These are phyloP conservation scores for Letharia columbiana DNA, from an alignment of 495 filamentous ascomycete genomes.

Conservation along the genomic window DNA sequence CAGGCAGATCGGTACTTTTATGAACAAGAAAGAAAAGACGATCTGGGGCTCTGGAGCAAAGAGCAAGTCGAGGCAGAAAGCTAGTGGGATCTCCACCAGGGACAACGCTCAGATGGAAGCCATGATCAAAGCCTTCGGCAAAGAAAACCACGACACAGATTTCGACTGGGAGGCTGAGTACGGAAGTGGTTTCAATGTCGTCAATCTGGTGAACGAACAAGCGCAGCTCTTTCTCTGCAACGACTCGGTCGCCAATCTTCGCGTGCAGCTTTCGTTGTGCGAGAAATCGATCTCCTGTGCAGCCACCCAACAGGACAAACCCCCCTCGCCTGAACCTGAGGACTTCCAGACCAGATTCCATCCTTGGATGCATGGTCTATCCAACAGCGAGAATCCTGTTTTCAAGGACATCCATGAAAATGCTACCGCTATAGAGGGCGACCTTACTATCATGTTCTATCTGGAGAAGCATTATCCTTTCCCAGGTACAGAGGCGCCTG, in stretches of 20 bases:
- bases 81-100: slow-evolving; percentile 58
- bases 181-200: slow-evolving; percentile 76
- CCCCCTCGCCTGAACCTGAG: slow-evolving; percentile 3
- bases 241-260: slow-evolving; percentile 47
- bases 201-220: slow-evolving; percentile 55
- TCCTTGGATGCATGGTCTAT: slow-evolving; percentile 26
- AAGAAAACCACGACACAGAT: slow-evolving; percentile 64
- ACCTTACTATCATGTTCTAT: slow-evolving; percentile 46
- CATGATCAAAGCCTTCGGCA: slow-evolving; percentile 72
- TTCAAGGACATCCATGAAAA: slow-evolving; percentile 48
- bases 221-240: slow-evolving; percentile 45
- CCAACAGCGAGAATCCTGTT: slow-evolving; percentile 30
- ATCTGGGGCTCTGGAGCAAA: slow-evolving; percentile 94
- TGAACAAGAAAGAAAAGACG: slow-evolving; percentile 47
- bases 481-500: slow-evolving; percentile 22
- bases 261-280: slow-evolving; percentile 48
- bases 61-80: slow-evolving; percentile 49
- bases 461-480: slow-evolving; percentile 43
- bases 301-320: slow-evolving; percentile 20
- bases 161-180: slow-evolving; percentile 79
- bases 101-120: slow-evolving; percentile 49
- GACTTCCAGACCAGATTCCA: slow-evolving; percentile 10
- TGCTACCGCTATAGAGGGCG: slow-evolving; percentile 40
- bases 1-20: slow-evolving; percentile 77
- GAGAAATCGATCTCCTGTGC: slow-evolving; percentile 52